These are phyloP conservation scores for Hymenoscyphus repandus DNA, from an alignment of 2,329 filamentous ascomycete genomes.

Conservation along the genomic window DNA sequence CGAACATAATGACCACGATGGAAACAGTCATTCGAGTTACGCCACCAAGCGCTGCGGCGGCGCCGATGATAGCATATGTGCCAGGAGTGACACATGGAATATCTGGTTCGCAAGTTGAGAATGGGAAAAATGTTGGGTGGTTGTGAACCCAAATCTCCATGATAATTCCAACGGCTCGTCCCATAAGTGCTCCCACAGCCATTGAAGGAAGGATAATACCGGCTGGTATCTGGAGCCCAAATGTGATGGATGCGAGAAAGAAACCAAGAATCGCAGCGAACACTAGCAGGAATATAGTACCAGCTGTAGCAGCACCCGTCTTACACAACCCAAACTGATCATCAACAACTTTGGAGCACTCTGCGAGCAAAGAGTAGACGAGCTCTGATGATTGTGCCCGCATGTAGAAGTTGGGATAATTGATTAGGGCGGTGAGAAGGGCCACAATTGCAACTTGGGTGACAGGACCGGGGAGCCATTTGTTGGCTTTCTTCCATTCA, in stretches of 20 bases:
- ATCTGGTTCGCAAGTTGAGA: conserved; percentile 78
- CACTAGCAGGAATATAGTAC: conserved; percentile 76
- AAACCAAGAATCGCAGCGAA: conserved; percentile 81
- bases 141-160: conserved; percentile 83
- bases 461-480: conserved; percentile 67
- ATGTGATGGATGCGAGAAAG: conserved; percentile 79
- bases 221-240: conserved; percentile 89
- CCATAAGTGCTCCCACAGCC: conserved; percentile 87
- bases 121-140: conserved; percentile 71
- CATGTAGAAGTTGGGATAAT: conserved; percentile 96
- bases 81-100: conserved; percentile 85
- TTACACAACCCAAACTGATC: conserved; percentile 90
- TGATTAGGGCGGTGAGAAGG: conserved; percentile 78
- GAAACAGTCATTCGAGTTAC: conserved; percentile 96
- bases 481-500: conserved; percentile 64
- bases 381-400: conserved; percentile 87
- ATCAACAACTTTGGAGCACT: conserved; percentile 76
- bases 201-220: conserved; percentile 95
- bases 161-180: conserved; percentile 81
- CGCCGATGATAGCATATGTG: conserved; percentile 94
- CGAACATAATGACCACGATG: conserved; percentile 99
- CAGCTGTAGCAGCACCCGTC: conserved; percentile 74
- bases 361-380: conserved; percentile 85
- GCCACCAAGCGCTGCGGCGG: conserved; percentile 87
- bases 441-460: conserved; percentile 76